Evolutionary conservation across 129 eudicot species (phyloP).

Genomic region (Gnaphalium uliginosum): DNA sequence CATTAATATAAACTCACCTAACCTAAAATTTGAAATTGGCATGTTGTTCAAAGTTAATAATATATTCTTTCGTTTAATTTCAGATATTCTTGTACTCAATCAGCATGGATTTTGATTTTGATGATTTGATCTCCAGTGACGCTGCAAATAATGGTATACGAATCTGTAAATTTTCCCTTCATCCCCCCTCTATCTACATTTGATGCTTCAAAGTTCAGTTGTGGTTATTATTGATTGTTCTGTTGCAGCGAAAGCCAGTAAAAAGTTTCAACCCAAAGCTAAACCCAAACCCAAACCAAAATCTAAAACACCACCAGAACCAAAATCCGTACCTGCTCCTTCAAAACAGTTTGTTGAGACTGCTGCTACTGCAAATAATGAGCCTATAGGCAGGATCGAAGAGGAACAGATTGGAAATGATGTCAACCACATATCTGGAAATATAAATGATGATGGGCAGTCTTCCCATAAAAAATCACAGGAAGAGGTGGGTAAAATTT

Average conservation of each 20-base stretch:
- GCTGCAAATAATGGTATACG: conserved; percentile 36
- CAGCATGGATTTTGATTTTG: conserved; percentile 35
- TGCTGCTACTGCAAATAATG: conserved; percentile 21
- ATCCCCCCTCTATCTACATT: not conserved
- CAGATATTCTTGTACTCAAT: conserved; percentile 19
- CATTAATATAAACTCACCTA: conserved; percentile 1
- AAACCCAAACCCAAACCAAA: conserved; percentile 44
- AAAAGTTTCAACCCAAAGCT: conserved; percentile 70
- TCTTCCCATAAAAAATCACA: conserved; percentile 38
- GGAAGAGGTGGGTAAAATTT: conserved; percentile 44
- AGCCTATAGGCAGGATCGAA: conserved; percentile 7
- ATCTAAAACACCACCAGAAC: conserved; percentile 31
- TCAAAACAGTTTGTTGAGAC: conserved; percentile 31
- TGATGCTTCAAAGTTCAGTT: conserved; percentile 18
- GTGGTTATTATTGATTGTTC: conserved; percentile 14
- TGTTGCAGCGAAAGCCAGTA: conserved; percentile 48
- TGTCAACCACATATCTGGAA: conserved; percentile 29
- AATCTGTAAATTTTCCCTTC: conserved; percentile 4
- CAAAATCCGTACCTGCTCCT: conserved; percentile 24
- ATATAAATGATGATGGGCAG: conserved; percentile 24
- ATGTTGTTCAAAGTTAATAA: not conserved
- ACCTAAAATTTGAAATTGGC: conserved; percentile 5
- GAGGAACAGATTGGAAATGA: conserved; percentile 32
- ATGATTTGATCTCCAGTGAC: conserved; percentile 26
- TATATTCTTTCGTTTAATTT: not conserved